Evolutionary conservation across 2,329 filamentous ascomycete genomes (phyloP).

Genomic region (Drechmeria coniospora): DNA sequence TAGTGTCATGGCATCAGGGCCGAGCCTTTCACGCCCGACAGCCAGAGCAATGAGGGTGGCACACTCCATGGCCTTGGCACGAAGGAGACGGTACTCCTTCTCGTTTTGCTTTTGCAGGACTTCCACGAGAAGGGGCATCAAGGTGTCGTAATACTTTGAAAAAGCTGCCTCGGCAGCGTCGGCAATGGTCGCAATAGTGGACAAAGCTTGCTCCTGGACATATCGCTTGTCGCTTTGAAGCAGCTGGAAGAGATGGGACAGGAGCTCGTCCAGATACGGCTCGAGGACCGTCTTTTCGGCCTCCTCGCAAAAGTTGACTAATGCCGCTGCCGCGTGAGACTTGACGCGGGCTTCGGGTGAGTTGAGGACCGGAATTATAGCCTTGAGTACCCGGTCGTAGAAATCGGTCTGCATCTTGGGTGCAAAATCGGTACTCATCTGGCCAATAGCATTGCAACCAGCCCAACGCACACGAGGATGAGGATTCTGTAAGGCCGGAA

Average conservation of each 20-base stretch:
- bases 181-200: constrained; percentile 96
- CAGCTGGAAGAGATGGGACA: constrained; percentile 73
- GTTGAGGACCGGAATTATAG: constrained; percentile 82
- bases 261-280: constrained; percentile 78
- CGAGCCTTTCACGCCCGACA: constrained; percentile 86
- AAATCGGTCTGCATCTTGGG: constrained; percentile 96
- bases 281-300: constrained; percentile 84
- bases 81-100: constrained; percentile 79
- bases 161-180: constrained; percentile 94
- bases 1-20: constrained; percentile 69
- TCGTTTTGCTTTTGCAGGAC: constrained; percentile 81
- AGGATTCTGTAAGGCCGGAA: constrained; percentile 75
- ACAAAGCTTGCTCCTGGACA: constrained; percentile 93
- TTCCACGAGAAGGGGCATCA: constrained; percentile 89
- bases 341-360: constrained; percentile 88
- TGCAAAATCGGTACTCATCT: constrained; percentile 99
- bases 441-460: constrained; percentile 93
- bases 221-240: constrained; percentile 87
- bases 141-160: constrained; percentile 81
- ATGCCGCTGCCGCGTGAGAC: constrained; percentile 89
- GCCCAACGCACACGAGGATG: constrained; percentile 95
- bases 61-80: constrained; percentile 98
- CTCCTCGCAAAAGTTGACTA: constrained; percentile 98
- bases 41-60: constrained; percentile 90
- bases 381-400: constrained; percentile 71